Percentiles rank a stretch among this genome's conserved stretches.
phyloP scores from a whole-genome alignment of 108 stramenopile species.

The Phaeodactylum tricornutum region DNA sequence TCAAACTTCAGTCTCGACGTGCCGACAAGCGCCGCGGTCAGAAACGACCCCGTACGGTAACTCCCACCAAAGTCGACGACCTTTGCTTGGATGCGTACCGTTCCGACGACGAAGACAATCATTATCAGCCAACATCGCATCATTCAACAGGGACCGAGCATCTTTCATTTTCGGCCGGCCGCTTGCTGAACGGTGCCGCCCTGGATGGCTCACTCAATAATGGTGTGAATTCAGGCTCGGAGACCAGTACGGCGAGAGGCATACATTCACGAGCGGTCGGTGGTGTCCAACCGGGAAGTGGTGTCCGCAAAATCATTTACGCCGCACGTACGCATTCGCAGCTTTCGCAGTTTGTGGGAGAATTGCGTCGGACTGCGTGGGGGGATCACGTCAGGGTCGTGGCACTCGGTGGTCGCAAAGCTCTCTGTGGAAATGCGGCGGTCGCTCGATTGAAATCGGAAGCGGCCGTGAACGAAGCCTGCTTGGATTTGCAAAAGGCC shows the following conservation, averaged over 20 bases:
- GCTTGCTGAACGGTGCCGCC: slow-evolving; percentile 30
- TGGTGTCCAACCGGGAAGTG: slow-evolving; percentile 28
- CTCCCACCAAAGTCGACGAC: slow-evolving; percentile 13
- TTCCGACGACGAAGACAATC: slow-evolving; percentile 30
- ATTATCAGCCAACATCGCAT: not conserved
- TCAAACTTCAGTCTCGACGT: not conserved
- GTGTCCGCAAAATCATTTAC: slow-evolving; percentile 72
- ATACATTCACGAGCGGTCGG: slow-evolving; percentile 39
- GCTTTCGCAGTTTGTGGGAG: slow-evolving; percentile 89
- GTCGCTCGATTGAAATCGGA: slow-evolving; percentile 21
- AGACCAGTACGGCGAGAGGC: slow-evolving; percentile 11
- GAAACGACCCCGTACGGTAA: not conserved
- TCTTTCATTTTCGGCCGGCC: not conserved
- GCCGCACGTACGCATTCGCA: slow-evolving; percentile 95
- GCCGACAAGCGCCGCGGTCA: not conserved
- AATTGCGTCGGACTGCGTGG: slow-evolving; percentile 69
- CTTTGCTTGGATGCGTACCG: slow-evolving; percentile 37
- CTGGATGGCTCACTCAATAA: slow-evolving; percentile 47
- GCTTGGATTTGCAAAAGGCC: slow-evolving; percentile 85
- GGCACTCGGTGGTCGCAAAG: slow-evolving; percentile 76
- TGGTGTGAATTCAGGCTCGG: too few relatives aligned
- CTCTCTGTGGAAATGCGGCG: slow-evolving; percentile 49
- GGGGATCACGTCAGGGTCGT: slow-evolving; percentile 60
- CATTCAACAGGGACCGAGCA: too few relatives aligned
- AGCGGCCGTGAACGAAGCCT: slow-evolving; percentile 73